These are phyloP conservation scores for Penicillium maclennaniae DNA, from an alignment of 495 filamentous ascomycete species.

Conservation along the genomic window DNA sequence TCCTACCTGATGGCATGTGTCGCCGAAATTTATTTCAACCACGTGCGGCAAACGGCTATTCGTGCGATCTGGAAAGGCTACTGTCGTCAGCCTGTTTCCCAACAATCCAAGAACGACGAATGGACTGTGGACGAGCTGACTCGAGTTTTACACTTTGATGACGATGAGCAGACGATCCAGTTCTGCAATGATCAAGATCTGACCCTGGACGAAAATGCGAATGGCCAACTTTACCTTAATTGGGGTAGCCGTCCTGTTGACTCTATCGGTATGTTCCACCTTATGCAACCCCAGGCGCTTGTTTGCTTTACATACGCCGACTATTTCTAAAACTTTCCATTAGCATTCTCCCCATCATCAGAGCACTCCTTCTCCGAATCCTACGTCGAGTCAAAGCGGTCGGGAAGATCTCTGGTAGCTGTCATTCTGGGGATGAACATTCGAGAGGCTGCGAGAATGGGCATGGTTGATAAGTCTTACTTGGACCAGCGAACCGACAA, in stretches of 20 bases:
- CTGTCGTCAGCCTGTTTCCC: slow-evolving; percentile 52
- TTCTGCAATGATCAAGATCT: slow-evolving; percentile 71
- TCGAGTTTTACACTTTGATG: slow-evolving; percentile 67
- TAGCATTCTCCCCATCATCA: slow-evolving; percentile 42
- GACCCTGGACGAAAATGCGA: slow-evolving; percentile 49
- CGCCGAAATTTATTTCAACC: slow-evolving; percentile 84
- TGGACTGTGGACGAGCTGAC: slow-evolving; percentile 68
- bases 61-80: slow-evolving; percentile 61
- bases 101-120: slow-evolving; percentile 68
- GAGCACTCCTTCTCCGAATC: slow-evolving; percentile 49
- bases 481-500: slow-evolving; percentile 18
- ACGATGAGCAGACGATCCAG: slow-evolving; percentile 60
- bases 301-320: not conserved
- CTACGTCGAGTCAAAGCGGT: slow-evolving; percentile 50
- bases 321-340: not conserved
- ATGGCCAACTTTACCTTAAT: slow-evolving; percentile 50
- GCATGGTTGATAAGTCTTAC: slow-evolving; percentile 41
- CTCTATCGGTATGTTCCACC: slow-evolving; percentile 38
- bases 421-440: slow-evolving; percentile 51
- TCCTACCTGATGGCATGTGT: slow-evolving; percentile 94
- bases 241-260: slow-evolving; percentile 44
- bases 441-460: slow-evolving; percentile 42
- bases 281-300: not conserved
- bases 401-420: slow-evolving; percentile 44
- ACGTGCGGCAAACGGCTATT: slow-evolving; percentile 72